A percentile compares a stretch with the other conserved stretches of the same genome.
Conservation (phyloP, 2,329 filamentous ascomycete genomes). For the Orbilia ellipsospora region DNA sequence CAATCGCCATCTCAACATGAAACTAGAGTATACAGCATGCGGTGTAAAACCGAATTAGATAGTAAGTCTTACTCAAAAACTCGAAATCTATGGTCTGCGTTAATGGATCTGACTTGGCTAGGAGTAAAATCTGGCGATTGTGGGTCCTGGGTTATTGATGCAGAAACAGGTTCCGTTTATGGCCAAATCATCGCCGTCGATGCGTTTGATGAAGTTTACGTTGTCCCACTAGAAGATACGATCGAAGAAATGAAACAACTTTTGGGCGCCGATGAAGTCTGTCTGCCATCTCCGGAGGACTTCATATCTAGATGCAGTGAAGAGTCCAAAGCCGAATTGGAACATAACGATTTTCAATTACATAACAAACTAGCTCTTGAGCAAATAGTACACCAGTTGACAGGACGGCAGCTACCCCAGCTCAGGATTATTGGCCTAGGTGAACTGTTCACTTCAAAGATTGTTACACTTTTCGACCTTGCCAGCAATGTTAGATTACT, state of each 20-base stretch:
- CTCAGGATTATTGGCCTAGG: no score
- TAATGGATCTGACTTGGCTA: background rate
- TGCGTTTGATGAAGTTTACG: constrained; percentile 2
- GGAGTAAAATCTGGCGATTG: constrained; percentile 9
- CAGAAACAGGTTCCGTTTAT: background rate
- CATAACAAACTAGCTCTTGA: no score
- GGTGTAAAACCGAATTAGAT: background rate
- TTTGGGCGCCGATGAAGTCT: background rate
- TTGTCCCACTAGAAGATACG: constrained; percentile 7
- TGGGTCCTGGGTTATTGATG: constrained; percentile 13
- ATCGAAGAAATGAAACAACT: background rate
- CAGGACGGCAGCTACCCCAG: no score
- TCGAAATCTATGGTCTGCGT: background rate
- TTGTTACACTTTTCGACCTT: no score
- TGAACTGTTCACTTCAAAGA: no score
- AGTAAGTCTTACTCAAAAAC: background rate
- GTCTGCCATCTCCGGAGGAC: background rate
- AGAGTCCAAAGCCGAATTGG: no score
- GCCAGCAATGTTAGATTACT: no score
- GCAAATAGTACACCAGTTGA: no score
- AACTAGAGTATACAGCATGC: constrained; percentile 2
- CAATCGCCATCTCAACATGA: background rate
- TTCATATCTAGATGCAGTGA: no score
- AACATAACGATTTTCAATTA: no score
- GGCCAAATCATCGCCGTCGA: constrained; percentile 2